Evolutionary conservation across 192 early-diverging fungal genomes (phyloP), one percentile per base, ranked within the genome.

Genomic region (Backusella luteola): DNA sequence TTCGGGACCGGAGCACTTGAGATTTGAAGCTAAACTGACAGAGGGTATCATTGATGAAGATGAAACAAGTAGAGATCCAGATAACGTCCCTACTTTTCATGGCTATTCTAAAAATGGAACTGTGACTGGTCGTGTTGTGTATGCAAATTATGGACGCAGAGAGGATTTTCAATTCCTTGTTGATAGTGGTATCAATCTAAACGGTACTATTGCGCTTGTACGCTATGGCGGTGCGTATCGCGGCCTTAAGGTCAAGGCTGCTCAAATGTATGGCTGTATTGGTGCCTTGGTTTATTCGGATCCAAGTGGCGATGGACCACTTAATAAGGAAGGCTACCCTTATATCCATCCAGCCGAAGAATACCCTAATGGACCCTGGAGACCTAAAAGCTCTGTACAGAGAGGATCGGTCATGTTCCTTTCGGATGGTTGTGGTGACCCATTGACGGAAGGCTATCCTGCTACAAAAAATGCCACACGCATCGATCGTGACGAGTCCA

Each of bases 261-360:
- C 91, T 12, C 84, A 90, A 77, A 59, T 78, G 1, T 77, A 73
- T 38, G 91, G 91, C 8, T 86, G 86, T 21, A 74, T 78, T 3
- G 91, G 90, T 15, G 85, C 85, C 67, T 76, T 92, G 19, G 81
- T 92, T 21, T 92, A 90, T 78, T 87, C 85, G 15, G 91, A 92
- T 73, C 91, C 91, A 2, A 83, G 81, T 17, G 90, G 89, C 35
- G 91, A 91, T 70, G 91, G 91, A 6, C 87, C 83, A 23, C 34
- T 81, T 5, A 73, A 74, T 34, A 81, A 81, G 39, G 67, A 77
- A 14, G 67, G 66, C 4, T 69, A 38, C 5, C 49, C 59, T 4
- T 26, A 63, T 63, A 26, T 63, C 23, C 38, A 77, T 34, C 76
- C 75, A 34, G 56, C 72, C 9, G 42, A 81, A 36, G 53, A 76